Conservation (phyloP, 2,329 filamentous ascomycete genomes). For the Aspergillus fumigatiaffinis region DNA sequence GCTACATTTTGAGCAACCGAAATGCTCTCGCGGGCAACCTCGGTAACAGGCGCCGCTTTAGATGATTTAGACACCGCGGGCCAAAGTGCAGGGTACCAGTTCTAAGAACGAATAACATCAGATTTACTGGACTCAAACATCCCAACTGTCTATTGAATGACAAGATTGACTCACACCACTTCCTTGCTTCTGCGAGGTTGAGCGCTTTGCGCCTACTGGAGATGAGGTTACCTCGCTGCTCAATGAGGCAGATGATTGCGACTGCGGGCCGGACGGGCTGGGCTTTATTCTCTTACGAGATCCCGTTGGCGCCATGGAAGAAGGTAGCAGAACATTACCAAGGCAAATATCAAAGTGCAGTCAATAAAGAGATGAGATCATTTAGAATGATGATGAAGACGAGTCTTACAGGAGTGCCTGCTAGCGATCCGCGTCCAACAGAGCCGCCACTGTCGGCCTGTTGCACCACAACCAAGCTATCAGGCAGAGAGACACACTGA, state of each 20-base stretch:
- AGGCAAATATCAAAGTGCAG: conserved; percentile 1
- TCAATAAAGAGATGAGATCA: conserved; percentile 7
- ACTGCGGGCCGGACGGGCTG: conserved; percentile 32
- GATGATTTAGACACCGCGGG: conserved; percentile 33
- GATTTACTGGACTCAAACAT: conserved; percentile 9
- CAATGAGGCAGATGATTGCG: conserved; percentile 21
- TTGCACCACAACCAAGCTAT: not conserved
- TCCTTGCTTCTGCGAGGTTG: conserved; percentile 23
- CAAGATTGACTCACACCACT: conserved; percentile 12
- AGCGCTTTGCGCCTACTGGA: conserved; percentile 18
- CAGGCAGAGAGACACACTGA: conserved; percentile 14
- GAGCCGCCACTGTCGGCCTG: not conserved
- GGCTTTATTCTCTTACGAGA: conserved; percentile 44
- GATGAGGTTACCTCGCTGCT: conserved; percentile 17
- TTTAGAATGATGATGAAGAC: not conserved
- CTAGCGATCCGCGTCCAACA: not conserved
- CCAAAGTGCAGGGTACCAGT: conserved; percentile 47
- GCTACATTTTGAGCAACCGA: conserved; percentile 39
- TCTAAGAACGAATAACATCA: conserved; percentile 19
- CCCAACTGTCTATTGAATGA: not conserved
- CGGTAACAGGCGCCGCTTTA: conserved; percentile 47
- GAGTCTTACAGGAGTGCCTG: conserved; percentile 1
- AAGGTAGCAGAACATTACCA: conserved; percentile 32
- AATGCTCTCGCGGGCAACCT: conserved; percentile 49
- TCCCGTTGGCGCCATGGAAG: conserved; percentile 38